Evolutionary conservation across 495 filamentous ascomycete species (phyloP), one percentile per base, ranked within the genome.

Genomic region (Penicillium herquei): DNA sequence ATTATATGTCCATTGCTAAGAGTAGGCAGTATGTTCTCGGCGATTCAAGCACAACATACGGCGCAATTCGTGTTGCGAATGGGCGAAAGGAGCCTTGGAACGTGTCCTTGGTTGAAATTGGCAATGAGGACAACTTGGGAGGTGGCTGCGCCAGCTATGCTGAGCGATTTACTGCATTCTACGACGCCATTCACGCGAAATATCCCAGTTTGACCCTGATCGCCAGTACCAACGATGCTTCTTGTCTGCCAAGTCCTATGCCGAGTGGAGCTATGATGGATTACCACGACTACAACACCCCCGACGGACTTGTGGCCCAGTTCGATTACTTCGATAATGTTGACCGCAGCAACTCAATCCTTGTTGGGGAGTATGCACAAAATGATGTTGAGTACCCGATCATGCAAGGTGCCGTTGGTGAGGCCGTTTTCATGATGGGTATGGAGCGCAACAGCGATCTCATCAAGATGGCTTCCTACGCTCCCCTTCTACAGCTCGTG

Each of bases 201-300:
- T 86, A 87, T 56, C 85, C 85, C 1, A 70, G 85, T 54, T 81
- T 88, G n/a, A 78, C 74, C 45, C 70, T 86, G 56, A 84, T 87
- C 42, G 73, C 81, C 1, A 76, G 74, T 9, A 65, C 70, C 13
- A 69, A 62, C 55, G 69, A 81, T 39, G 57, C 62, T 18, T 70
- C 74, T 45, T 67, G 71, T 16, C 39, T 63, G 17, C 58, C 65
- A 14, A 49, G 55, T 12, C 57, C 62, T 21, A 64, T 66, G 30
- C 67, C 74, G 6, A 50, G 57, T 21, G 72, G 69, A 1, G 53
- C 39, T 31, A 67, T 68, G 65, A 58, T 67, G 41, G 81, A 79
- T 57, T 72, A 62, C 46, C 73, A 80, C 57, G 59, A 65, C 56
- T 83, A 83, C 63, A 61, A 67, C n/a, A 60, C 55, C 12, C 74